Base-by-base conservation (phyloP, 2,329 filamentous ascomycete genomes). In the Zymoseptoria ardabiliae region DNA sequence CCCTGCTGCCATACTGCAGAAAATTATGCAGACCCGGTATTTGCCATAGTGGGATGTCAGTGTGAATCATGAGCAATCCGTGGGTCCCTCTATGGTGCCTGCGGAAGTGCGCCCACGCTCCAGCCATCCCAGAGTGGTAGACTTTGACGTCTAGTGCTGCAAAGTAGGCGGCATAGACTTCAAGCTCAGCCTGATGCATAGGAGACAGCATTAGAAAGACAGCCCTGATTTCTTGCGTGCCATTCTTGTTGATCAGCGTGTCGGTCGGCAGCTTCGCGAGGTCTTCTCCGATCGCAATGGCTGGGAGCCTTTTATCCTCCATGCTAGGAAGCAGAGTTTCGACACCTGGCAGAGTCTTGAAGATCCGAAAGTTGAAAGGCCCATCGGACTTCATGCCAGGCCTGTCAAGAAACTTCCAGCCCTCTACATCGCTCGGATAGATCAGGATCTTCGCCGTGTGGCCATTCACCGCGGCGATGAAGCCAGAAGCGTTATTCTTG, bases 21-120 rank as follows among this genome's bases (percentile, higher is more conserved):
- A 74, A 50, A 5, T 69, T 52, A 13, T 73, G 68, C 21, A 77
- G 69, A 0, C 64, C 64, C 5, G 72, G 69, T 0, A 77, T 64
- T 13, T 69, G 60, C 50, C 67, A 70, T 19, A 72, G 70, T 2
- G 69, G 69, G 35, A 74, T 70, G 10, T 73, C 70, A 2, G 74
- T 58, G 41, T 70, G 68, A 59, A 68, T 69, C 66, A 62, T 56
- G 52, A 75, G 68, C 4, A 66, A 45, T 20, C 57, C 61, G 20
- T 50, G 57, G 11, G 57, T 23, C 4, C 35, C 35, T 13, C 5
- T 45, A 21, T 57, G 52, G 7, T 55, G 60, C 17, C 54, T 35
- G 19, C 62, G 59, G 54, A 71, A 71, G 35, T 68, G 65, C 4
- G 63, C 55, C 70, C 70, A 73, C 1, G 66, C 63, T 20, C 64